A percentile compares a stretch with the other conserved stretches of the same genome.
Conservation (phyloP, 108 stramenopile genomes). For the Mayamaea pseudoterrestris region DNA sequence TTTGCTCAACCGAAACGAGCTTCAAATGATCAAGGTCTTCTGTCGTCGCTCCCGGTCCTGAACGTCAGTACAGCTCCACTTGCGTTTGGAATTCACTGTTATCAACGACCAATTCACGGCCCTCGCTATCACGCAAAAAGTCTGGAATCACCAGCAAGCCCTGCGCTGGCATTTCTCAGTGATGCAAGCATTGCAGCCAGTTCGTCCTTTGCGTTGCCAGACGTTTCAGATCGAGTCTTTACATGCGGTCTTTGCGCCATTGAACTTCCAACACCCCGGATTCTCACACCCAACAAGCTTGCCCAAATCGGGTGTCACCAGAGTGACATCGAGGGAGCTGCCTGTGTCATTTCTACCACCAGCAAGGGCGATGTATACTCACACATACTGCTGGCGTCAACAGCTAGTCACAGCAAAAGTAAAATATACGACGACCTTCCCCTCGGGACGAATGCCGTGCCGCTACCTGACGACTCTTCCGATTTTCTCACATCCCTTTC, state of each 20-base stretch:
- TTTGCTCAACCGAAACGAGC: slow-evolving; percentile 11
- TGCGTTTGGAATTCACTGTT: slow-evolving; percentile 28
- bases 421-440: too few relatives aligned
- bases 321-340: slow-evolving; percentile 12
- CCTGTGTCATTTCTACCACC: slow-evolving; percentile 42
- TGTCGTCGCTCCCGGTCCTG: slow-evolving; percentile 14
- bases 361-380: slow-evolving; percentile 58
- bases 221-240: slow-evolving; percentile 27
- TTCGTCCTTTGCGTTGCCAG: slow-evolving; percentile 37
- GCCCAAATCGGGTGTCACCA: slow-evolving; percentile 4
- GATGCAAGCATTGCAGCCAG: slow-evolving; percentile 37
- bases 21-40: not conserved
- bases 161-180: slow-evolving; percentile 9
- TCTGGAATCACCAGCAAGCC: slow-evolving; percentile 36
- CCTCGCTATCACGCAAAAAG: slow-evolving; percentile 42
- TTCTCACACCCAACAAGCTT: not conserved
- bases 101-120: slow-evolving; percentile 33
- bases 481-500: too few relatives aligned
- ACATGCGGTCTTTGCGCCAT: slow-evolving; percentile 43
- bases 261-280: not conserved
- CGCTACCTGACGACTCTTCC: too few relatives aligned
- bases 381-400: slow-evolving; percentile 34
- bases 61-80: slow-evolving; percentile 29
- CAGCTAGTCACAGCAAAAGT: too few relatives aligned
- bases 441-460: too few relatives aligned